phyloP scores from a whole-genome alignment of 495 filamentous ascomycete genomes.

The Penicillium ucsense region DNA sequence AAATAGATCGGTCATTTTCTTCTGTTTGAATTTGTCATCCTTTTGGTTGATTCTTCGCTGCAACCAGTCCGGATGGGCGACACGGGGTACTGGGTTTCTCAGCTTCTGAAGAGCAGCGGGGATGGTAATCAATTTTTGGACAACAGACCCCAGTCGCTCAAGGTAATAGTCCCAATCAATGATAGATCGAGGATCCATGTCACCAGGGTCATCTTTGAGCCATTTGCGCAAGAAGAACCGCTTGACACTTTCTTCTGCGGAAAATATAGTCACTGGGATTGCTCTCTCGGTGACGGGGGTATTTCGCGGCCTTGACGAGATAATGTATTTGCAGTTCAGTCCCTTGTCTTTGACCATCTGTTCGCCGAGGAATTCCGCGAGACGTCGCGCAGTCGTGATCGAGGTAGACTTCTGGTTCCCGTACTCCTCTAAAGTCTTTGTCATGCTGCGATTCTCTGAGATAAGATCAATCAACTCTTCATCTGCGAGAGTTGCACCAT shows the following conservation, averaged over 20 bases:
- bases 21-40: conserved; percentile 96
- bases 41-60: conserved; percentile 87
- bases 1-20: conserved; percentile 96
- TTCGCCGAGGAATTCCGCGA: conserved; percentile 93
- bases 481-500: conserved; percentile 79
- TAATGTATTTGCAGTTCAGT: conserved; percentile 98
- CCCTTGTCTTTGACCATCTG: conserved; percentile 99
- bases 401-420: conserved; percentile 92
- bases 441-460: conserved; percentile 96
- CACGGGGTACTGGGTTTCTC: conserved; percentile 84
- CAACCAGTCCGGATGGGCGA: conserved; percentile 94
- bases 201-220: conserved; percentile 85
- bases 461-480: conserved; percentile 98
- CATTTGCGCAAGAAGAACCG: conserved; percentile 87
- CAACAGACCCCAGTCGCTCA: conserved; percentile 88
- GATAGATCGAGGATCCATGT: conserved; percentile 81
- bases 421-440: conserved; percentile 93
- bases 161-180: conserved; percentile 97
- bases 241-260: conserved; percentile 79
- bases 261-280: conserved; percentile 94
- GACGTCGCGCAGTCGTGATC: conserved; percentile 91
- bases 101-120: conserved; percentile 93
- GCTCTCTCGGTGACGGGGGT: conserved; percentile 93
- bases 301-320: conserved; percentile 74
- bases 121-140: conserved; percentile 98